These are phyloP conservation scores for Herpetospermum pedunculosum DNA, from an alignment of 306 rosid genomes.

Conservation along the genomic window DNA sequence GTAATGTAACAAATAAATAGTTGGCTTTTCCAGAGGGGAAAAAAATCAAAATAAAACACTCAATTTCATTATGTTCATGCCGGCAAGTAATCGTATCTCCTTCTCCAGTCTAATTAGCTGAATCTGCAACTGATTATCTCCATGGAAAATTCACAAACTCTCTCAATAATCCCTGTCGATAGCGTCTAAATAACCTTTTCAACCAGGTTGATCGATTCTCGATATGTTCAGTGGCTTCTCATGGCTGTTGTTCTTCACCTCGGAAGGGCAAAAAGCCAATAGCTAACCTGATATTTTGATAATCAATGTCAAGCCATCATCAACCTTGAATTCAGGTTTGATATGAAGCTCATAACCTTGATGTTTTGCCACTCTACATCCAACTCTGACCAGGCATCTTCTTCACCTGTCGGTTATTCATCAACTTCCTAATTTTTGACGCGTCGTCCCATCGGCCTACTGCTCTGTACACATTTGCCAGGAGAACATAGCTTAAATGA, in stretches of 20 bases:
- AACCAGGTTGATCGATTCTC: background rate
- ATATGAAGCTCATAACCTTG: constrained; percentile 15
- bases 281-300: background rate
- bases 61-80: background rate
- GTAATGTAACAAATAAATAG: background rate
- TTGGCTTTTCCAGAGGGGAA: background rate
- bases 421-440: constrained; percentile 44
- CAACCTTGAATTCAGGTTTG: background rate
- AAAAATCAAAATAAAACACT: background rate
- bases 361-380: constrained; percentile 35
- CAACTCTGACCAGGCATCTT: constrained; percentile 77
- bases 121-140: background rate
- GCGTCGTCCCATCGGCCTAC: constrained; percentile 83
- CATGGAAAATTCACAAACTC: background rate
- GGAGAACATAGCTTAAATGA: constrained; percentile 73
- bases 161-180: background rate
- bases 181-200: background rate
- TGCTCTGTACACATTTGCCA: constrained; percentile 61
- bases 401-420: constrained; percentile 69
- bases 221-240: background rate
- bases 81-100: background rate
- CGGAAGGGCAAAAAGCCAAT: background rate
- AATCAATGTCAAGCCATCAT: background rate
- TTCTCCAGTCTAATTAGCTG: background rate
- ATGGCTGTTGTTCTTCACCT: background rate